Base-by-base conservation (phyloP, 257 asterid genomes). In the Fraxinus cuspidata region DNA sequence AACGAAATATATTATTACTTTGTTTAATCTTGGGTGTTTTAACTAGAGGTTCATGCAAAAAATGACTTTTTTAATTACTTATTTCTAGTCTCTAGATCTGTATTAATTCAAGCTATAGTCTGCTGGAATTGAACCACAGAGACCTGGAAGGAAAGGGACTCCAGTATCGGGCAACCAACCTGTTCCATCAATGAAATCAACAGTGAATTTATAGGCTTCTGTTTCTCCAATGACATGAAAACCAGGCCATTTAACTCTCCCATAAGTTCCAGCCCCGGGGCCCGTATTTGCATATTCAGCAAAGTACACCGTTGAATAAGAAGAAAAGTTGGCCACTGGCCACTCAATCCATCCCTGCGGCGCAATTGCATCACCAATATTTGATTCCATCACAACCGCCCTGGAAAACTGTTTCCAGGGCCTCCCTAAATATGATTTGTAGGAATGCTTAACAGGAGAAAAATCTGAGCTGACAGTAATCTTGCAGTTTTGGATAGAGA, bases 141-240 rank as follows among this genome's bases (percentile, higher is more conserved):
- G 71, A 8, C 44, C 78, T 49, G 88, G 73, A 29, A 84, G 86
- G 27, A 87, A 86, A 15, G 87, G 80, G 83, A 88, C 88, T 35
- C 92, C 90, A 0, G 92, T 88, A 2, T 88, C 83, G 10, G 90
- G 90, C 86, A 88, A 29, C 92, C 92, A 88, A 0, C 83, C 0
- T 28, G 82, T 83, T 81, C 94, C 94, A 15, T 51, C 40, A 73
- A 89, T 84, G 28, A 89, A 89, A 18, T 44, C 75, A 51, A 77
- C 75, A 7, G 75, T 77, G 42, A 77, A 77, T n/a, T 77, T 77
- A 12, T 37, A 13, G 10, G 80, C 80, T 28, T 77, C 80, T 8
- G 5, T 72, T 77, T n/a, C 35, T 1, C 75, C 75, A 21, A 77
- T 77, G 15, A 53, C 35, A 32, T 77, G 80, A 70, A 77, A 77